Base-by-base conservation (phyloP, 768 basidiomycete genomes). In the Mycena vulgaris region DNA sequence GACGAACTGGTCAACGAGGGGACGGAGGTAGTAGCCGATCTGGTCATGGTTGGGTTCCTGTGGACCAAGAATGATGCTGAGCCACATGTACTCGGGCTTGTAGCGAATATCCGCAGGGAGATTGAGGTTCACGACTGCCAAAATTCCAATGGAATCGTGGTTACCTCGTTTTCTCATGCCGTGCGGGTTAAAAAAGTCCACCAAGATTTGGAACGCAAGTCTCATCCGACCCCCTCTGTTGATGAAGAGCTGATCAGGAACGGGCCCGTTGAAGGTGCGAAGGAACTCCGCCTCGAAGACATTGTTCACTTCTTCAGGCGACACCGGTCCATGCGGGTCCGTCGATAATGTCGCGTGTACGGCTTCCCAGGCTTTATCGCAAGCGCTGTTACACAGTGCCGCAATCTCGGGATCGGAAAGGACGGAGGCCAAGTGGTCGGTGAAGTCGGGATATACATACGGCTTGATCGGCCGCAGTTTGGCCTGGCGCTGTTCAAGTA, bases 101-200 rank as follows among this genome's bases (percentile, higher is more conserved):
- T 79, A 79, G 10, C 76, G 68, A 27, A 80, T 70, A 28, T 78
- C 64, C 8, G 52, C 59, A 1, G 80, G 79, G 5, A 83, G 75
- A 58, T 80, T 81, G 5, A 81, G 66, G 55, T 76, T 79, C 6
- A 73, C 74, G 31, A 78, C 68, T 11, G 76, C 78, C 21, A 82
- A 78, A 7, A 81, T 61, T 4, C 79, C 77, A 5, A 71, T 63
- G 19, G 78, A 80, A 1, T 71, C 72, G 30, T 51, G 69, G 14
- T 68, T 69, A 17, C 76, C 75, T 19, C 42, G 52, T 23, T 74
- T 70, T n/a, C 21, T 61, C 31, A 72, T 74, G 21, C 75, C 77
- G 40, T 80, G 40, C 0, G 76, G 60, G 47, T 80, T 78, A 67
- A 83, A 81, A 33, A 78, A 78, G 53, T 81, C 76, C 16, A 80